Evolutionary conservation across 768 basidiomycete species (phyloP).

Genomic region (Tephrocybe sp.): DNA sequence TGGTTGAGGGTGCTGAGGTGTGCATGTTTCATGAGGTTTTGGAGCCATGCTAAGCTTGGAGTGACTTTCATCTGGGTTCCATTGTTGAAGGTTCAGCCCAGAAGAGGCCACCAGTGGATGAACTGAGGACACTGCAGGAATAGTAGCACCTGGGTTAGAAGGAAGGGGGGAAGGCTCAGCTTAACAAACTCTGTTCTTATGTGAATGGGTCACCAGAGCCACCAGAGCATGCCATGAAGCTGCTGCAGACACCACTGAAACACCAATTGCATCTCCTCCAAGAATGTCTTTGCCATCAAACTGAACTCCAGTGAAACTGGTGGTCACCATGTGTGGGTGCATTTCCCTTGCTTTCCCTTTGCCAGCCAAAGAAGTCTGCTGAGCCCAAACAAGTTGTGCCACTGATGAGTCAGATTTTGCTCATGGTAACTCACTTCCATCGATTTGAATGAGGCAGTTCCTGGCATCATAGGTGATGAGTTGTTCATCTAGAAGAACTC

Average conservation of each 20-base stretch:
- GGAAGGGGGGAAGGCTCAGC: too few relatives aligned
- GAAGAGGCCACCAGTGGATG: too few relatives aligned
- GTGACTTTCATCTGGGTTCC: not conserved
- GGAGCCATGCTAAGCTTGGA: not conserved
- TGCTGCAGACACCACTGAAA: not conserved
- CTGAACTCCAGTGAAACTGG: constrained; percentile 6
- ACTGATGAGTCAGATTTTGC: not conserved
- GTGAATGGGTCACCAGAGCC: not conserved
- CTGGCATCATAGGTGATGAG: constrained; percentile 1
- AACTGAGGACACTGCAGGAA: too few relatives aligned
- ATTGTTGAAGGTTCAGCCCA: too few relatives aligned
- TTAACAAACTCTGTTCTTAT: too few relatives aligned
- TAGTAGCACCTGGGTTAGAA: too few relatives aligned
- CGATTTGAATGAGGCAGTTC: not conserved
- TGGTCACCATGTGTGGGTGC: constrained; percentile 8
- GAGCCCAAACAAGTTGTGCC: not conserved
- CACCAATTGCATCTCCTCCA: not conserved
- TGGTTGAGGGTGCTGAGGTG: too few relatives aligned
- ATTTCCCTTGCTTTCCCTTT: constrained; percentile 10
- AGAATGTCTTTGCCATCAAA: constrained; percentile 3
- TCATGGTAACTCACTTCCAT: constrained; percentile 10
- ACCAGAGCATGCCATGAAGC: not conserved
- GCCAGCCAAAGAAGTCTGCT: not conserved
- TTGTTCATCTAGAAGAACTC: not conserved
- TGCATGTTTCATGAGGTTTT: not conserved